A percentile compares a stretch with the other conserved stretches of the same genome.
Conservation (phyloP, 2,329 filamentous ascomycete species). For the Didymella lethalis region DNA sequence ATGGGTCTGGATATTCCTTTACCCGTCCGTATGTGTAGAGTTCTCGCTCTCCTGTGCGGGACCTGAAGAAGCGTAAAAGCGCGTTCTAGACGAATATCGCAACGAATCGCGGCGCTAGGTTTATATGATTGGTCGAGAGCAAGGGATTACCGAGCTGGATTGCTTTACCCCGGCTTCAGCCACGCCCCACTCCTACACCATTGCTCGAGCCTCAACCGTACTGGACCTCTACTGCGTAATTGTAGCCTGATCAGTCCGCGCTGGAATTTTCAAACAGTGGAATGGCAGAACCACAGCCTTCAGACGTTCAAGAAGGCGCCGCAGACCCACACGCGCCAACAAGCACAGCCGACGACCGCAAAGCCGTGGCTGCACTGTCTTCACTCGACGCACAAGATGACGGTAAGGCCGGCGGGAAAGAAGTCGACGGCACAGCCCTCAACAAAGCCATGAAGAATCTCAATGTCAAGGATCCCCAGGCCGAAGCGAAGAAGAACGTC, state of each 20-base stretch:
- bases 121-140: slow-evolving; percentile 28
- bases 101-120: slow-evolving; percentile 27
- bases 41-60: slow-evolving; percentile 11
- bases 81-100: background rate
- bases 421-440: slow-evolving; percentile 74
- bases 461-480: slow-evolving; percentile 52
- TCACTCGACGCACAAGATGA: slow-evolving; percentile 68
- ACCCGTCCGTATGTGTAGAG: slow-evolving; percentile 13
- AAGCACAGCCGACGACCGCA: slow-evolving; percentile 76
- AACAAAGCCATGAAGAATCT: slow-evolving; percentile 75
- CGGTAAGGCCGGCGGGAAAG: slow-evolving; percentile 59
- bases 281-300: slow-evolving; percentile 70
- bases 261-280: background rate
- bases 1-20: background rate
- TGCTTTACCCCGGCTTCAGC: slow-evolving; percentile 1
- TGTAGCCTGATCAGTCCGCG: too few relatives aligned
- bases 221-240: background rate
- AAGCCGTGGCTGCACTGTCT: slow-evolving; percentile 76
- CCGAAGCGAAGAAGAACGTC: slow-evolving; percentile 62
- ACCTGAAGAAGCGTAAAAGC: slow-evolving; percentile 9
- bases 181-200: slow-evolving; percentile 24
- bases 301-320: slow-evolving; percentile 66
- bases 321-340: slow-evolving; percentile 56
- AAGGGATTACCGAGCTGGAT: slow-evolving; percentile 18
- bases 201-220: background rate